Percentiles rank a stretch among this genome's conserved stretches.
These are phyloP conservation scores for Aspergillus indologenus DNA, from an alignment of 495 filamentous ascomycete genomes.

Conservation along the genomic window DNA sequence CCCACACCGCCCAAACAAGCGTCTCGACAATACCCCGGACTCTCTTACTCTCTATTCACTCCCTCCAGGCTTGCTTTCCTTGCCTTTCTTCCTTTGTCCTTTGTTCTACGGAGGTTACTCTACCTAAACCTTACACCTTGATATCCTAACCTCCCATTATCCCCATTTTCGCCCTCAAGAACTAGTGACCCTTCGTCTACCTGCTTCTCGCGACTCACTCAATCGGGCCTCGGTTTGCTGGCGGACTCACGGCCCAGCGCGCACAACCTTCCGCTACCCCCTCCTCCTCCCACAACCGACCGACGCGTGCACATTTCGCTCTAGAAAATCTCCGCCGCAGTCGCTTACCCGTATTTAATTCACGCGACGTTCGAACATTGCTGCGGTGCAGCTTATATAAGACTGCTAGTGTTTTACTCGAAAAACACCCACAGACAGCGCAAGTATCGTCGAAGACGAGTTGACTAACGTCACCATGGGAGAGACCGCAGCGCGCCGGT, in stretches of 20 bases:
- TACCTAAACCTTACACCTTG: neutral
- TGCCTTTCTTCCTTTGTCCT: neutral
- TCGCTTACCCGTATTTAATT: neutral
- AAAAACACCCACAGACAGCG: too few species aligned
- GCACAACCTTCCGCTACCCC: neutral
- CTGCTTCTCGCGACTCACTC: neutral
- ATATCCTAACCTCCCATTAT: too few species aligned
- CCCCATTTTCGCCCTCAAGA: neutral
- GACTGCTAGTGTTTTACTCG: neutral
- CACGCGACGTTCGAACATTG: neutral
- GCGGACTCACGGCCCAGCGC: slow-evolving; percentile 6
- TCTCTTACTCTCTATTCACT: slow-evolving; percentile 1
- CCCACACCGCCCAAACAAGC: slow-evolving; percentile 29
- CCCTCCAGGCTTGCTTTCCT: neutral
- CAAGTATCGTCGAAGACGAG: neutral
- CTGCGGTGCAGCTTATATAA: neutral
- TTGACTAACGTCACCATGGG: slow-evolving; percentile 31
- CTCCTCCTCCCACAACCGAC: slow-evolving; percentile 5
- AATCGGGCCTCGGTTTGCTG: slow-evolving; percentile 7
- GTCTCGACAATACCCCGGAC: slow-evolving; percentile 10
- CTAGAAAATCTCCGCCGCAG: slow-evolving; percentile 2
- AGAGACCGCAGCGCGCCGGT: slow-evolving; percentile 34
- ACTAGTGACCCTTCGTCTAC: neutral
- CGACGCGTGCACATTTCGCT: slow-evolving; percentile 15
- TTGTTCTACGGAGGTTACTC: neutral